A percentile compares a stretch with the other conserved stretches of the same genome.
Conservation (phyloP, 495 filamentous ascomycete species). For the Penicillium bialowiezense region DNA sequence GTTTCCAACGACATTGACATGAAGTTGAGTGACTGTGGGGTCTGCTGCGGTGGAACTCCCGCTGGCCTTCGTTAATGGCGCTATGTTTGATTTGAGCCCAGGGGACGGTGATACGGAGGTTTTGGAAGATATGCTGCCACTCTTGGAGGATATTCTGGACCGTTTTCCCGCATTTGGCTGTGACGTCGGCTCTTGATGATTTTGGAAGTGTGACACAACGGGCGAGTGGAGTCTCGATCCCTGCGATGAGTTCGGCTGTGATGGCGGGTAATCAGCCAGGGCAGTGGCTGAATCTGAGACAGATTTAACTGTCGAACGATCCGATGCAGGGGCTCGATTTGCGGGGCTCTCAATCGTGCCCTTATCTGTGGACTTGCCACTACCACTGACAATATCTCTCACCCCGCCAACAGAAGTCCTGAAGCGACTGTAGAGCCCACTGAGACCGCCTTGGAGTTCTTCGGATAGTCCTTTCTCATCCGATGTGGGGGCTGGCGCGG, state of each 20-base stretch:
- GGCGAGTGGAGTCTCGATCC: constrained; percentile 45
- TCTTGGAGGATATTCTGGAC: constrained; percentile 55
- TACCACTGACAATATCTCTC: constrained; percentile 53
- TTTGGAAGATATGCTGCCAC: constrained; percentile 53
- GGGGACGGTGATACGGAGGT: constrained; percentile 45
- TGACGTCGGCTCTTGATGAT: constrained; percentile 31
- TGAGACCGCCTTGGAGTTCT: constrained; percentile 79
- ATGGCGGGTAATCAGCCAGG: constrained; percentile 23
- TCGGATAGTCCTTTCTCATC: constrained; percentile 68
- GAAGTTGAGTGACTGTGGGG: constrained; percentile 51
- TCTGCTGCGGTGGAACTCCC: constrained; percentile 33
- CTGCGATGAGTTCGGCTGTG: constrained; percentile 31
- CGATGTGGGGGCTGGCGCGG: constrained; percentile 42
- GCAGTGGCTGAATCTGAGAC: constrained; percentile 20
- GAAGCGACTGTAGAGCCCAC: constrained; percentile 79
- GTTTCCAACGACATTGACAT: constrained; percentile 53
- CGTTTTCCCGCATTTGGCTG: constrained; percentile 41
- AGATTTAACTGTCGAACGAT: constrained; percentile 28
- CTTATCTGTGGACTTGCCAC: constrained; percentile 38
- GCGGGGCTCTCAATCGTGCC: constrained; percentile 22
- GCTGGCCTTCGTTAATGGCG: constrained; percentile 48
- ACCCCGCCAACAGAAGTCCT: constrained; percentile 71
- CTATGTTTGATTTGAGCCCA: constrained; percentile 30
- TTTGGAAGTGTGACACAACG: constrained; percentile 28
- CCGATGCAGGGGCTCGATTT: constrained; percentile 25